Base-by-base conservation (phyloP, 2,329 filamentous ascomycete genomes). In the Fusarium sp. region DNA sequence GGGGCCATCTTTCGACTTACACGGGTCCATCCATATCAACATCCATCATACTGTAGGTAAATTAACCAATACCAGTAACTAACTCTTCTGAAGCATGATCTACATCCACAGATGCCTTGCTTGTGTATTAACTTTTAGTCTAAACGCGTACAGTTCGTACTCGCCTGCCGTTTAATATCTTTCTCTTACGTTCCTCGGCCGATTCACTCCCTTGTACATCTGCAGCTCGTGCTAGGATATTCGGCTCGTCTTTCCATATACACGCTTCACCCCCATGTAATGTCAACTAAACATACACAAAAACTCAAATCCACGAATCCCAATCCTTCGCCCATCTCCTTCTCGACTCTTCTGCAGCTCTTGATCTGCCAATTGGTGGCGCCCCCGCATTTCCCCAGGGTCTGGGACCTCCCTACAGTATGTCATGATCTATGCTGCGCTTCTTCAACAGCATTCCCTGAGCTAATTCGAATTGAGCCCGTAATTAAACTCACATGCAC, bases 381-480 rank as follows among this genome's bases (percentile, higher is more conserved):
- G 46, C 48, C 67, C 67, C 71, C 71, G 62, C 71, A 68, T 66
- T 73, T 57, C 55, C 58, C 54, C 68, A 46, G 64, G 70, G 48
- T 39, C 42, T 61, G 34, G 34, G 34, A 36, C 17, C 32, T 45
- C 57, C 62, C n/a, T n/a, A n/a, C n/a, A n/a, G n/a, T 19, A 58
- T 52, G 59, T 55, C 54, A 65, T 72, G 54, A 60, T 65, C 64
- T 56, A 38, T 24, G 32, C 51, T 57, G 39, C 32, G 26, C 58
- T 49, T 51, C 51, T 34, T 36, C 20, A 47, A 45, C 15, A 23
- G 30, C 28, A 39, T 48, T 39, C 12, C 36, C 24, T 39, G 30
- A 6, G 6, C 30, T 11, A 38, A 19, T 12, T 54, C 30, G 10
- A 42, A 43, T 48, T 43, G 36, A 58, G 21, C 26, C 40, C 24